phyloP scores from a whole-genome alignment of 2,329 filamentous ascomycete genomes.

The Monilinia fructicola region DNA sequence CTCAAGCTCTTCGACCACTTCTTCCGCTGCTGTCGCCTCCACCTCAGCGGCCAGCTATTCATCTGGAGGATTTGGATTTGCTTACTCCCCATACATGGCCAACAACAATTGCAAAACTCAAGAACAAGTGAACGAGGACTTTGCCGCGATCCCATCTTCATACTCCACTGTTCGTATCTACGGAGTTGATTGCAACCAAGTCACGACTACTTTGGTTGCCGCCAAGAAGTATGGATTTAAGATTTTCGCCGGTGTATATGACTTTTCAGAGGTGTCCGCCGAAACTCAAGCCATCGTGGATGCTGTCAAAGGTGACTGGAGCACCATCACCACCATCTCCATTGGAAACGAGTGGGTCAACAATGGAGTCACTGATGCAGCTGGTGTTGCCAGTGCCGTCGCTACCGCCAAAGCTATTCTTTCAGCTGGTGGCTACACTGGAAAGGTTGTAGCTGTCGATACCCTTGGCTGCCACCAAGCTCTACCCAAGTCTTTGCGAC shows the following conservation, averaged over 20 bases:
- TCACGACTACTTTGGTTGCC: slow-evolving; percentile 62
- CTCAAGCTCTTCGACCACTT: slow-evolving; percentile 27
- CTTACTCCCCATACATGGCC: slow-evolving; percentile 57
- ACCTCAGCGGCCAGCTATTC: slow-evolving; percentile 19
- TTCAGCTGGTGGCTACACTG: slow-evolving; percentile 62
- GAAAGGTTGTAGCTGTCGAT: slow-evolving; percentile 77
- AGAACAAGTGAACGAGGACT: slow-evolving; percentile 62
- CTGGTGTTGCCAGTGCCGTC: slow-evolving; percentile 58
- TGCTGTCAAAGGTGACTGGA: slow-evolving; percentile 62
- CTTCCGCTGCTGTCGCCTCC: slow-evolving; percentile 24
- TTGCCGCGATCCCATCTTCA: slow-evolving; percentile 51
- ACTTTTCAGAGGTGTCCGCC: slow-evolving; percentile 48
- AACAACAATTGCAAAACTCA: slow-evolving; percentile 65
- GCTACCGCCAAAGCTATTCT: slow-evolving; percentile 57
- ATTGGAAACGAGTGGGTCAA: slow-evolving; percentile 83
- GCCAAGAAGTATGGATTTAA: slow-evolving; percentile 65
- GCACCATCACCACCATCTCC: slow-evolving; percentile 65
- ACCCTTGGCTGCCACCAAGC: slow-evolving; percentile 69
- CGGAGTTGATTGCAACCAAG: slow-evolving; percentile 75
- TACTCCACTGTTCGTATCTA: slow-evolving; percentile 74
- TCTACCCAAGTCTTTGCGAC: slow-evolving; percentile 68
- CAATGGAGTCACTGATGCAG: slow-evolving; percentile 53
- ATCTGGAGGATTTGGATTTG: slow-evolving; percentile 48
- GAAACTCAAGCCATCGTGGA: slow-evolving; percentile 62
- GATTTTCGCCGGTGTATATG: slow-evolving; percentile 73